Conservation (phyloP, 768 basidiomycete species). For the Rhodocollybia butyracea region DNA sequence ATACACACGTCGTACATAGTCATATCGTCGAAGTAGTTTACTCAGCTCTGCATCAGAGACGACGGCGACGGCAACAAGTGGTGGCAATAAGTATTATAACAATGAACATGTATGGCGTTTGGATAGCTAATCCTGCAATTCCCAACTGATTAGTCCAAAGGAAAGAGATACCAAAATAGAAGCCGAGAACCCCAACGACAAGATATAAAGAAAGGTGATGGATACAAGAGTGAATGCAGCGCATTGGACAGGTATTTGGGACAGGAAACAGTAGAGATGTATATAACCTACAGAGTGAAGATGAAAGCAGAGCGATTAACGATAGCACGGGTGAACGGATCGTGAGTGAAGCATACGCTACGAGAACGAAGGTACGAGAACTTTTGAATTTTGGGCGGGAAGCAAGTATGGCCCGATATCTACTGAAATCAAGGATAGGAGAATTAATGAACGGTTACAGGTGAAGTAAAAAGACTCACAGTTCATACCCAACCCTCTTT, state of each 20-base stretch:
- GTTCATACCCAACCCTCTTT: conserved; percentile 73
- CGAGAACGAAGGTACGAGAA: not conserved
- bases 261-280: not conserved
- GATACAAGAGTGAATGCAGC: conserved; percentile 6
- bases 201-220: conserved; percentile 2
- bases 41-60: no score
- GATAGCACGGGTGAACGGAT: conserved; percentile 16
- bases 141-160: not conserved
- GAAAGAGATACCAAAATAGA: conserved; percentile 10
- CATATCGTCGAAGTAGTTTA: no score
- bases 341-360: conserved; percentile 12
- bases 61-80: no score
- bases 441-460: conserved; percentile 50
- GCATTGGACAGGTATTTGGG: conserved; percentile 10
- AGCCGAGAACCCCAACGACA: conserved; percentile 13
- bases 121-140: no score
- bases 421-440: conserved; percentile 29
- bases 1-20: no score
- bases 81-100: no score
- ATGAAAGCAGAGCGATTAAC: not conserved
- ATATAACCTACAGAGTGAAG: conserved; percentile 4
- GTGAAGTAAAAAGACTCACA: conserved; percentile 36
- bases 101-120: no score
- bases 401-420: conserved; percentile 13
- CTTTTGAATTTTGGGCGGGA: conserved; percentile 18